These are phyloP conservation scores for Chaetomiaceae sp. DNA, from an alignment of 2,329 filamentous ascomycete species.

Conservation along the genomic window DNA sequence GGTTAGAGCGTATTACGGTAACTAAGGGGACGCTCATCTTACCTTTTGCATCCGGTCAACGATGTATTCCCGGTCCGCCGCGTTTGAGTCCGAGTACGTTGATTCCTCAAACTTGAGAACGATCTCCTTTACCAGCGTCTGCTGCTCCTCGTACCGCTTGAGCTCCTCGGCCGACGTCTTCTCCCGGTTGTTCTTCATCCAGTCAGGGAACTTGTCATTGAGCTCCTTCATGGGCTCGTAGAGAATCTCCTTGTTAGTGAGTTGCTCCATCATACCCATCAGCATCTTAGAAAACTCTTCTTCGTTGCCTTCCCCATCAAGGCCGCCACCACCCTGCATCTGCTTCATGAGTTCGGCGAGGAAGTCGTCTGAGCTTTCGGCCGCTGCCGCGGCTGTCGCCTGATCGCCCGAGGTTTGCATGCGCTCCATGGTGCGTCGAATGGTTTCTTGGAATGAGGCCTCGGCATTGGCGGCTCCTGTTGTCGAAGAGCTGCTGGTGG, in stretches of 20 bases:
- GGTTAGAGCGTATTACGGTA: neutral
- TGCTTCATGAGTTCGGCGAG: conserved; percentile 90
- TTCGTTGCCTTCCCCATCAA: conserved; percentile 58
- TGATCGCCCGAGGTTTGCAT: conserved; percentile 88
- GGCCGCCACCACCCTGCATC: conserved; percentile 54
- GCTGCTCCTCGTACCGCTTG: conserved; percentile 76
- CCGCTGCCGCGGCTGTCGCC: conserved; percentile 72
- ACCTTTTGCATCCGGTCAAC: conserved; percentile 98
- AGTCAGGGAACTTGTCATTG: conserved; percentile 83
- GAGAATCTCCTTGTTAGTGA: conserved; percentile 96
- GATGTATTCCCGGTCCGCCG: conserved; percentile 81
- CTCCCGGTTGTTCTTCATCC: conserved; percentile 73
- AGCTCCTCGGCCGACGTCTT: conserved; percentile 67
- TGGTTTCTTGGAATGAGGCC: conserved; percentile 83
- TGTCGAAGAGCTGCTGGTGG: conserved; percentile 22
- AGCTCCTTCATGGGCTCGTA: conserved; percentile 99
- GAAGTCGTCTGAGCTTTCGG: conserved; percentile 68
- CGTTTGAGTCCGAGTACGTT: conserved; percentile 76
- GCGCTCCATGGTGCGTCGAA: conserved; percentile 88
- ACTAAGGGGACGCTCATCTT: conserved; percentile 27
- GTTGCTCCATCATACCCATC: conserved; percentile 97
- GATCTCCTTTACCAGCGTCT: conserved; percentile 76
- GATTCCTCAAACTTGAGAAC: conserved; percentile 81
- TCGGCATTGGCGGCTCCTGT: conserved; percentile 38
- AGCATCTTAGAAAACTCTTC: conserved; percentile 94